Evolutionary conservation across 1,139 yeast species (phyloP).

Genomic region (Scheffersomyces illinoinensis): DNA sequence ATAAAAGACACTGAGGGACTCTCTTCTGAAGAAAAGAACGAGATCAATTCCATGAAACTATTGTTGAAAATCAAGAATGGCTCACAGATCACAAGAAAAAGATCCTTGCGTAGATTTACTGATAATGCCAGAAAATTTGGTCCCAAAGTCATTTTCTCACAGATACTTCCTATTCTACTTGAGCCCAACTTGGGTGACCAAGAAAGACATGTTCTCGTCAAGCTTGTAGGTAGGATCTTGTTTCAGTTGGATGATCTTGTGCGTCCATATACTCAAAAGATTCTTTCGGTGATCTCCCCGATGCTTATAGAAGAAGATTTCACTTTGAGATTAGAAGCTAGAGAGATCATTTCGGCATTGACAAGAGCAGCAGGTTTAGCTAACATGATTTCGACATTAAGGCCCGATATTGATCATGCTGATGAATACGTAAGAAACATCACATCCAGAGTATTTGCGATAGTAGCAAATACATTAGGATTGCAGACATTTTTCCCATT

Average conservation of each 20-base stretch:
- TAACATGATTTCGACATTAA: conserved; percentile 70
- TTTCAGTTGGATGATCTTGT: conserved; percentile 64
- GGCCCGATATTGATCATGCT: conserved; percentile 80
- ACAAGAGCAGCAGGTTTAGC: conserved; percentile 84
- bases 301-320: conserved; percentile 78
- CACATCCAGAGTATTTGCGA: conserved; percentile 80
- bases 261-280: conserved; percentile 72
- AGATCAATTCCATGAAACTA: conserved; percentile 61
- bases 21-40: conserved; percentile 55
- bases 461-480: conserved; percentile 82
- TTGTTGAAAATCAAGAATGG: conserved; percentile 80
- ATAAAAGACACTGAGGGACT: conserved; percentile 30
- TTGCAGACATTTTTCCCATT: conserved; percentile 73
- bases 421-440: conserved; percentile 83
- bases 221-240: conserved; percentile 69
- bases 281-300: conserved; percentile 76
- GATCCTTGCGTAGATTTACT: conserved; percentile 67
- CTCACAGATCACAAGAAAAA: conserved; percentile 61
- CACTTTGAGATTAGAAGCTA: conserved; percentile 71
- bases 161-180: conserved; percentile 69
- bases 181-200: conserved; percentile 77
- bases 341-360: conserved; percentile 73
- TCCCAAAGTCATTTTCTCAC: conserved; percentile 65
- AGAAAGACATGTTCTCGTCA: conserved; percentile 80
- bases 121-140: conserved; percentile 69